Evolutionary conservation across 208 protist species (phyloP).

Genomic region (Trypanosoma conorhini): DNA sequence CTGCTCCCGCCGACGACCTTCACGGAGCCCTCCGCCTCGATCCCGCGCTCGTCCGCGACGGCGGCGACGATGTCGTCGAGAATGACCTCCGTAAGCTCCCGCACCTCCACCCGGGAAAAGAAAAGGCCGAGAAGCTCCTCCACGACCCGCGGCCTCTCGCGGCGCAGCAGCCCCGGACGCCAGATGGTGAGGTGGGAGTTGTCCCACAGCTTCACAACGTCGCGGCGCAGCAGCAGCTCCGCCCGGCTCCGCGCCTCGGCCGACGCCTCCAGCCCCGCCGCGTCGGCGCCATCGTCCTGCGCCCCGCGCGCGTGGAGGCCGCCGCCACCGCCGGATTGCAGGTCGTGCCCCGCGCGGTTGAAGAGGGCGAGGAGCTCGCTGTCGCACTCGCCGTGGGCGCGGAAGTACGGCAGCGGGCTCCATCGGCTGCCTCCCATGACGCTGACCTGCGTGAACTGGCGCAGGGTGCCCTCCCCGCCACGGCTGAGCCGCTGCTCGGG

Average conservation of each 20-base stretch:
- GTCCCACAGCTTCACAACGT: conserved; percentile 57
- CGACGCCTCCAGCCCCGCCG: conserved; percentile 1
- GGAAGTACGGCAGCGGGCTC: conserved; percentile 54
- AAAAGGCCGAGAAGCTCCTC: conserved; percentile 33
- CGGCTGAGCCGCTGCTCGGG: conserved; percentile 28
- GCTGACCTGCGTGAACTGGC: conserved; percentile 58
- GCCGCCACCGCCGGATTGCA: background rate
- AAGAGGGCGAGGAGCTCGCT: conserved; percentile 49
- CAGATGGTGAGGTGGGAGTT: conserved; percentile 60
- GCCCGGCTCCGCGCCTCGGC: conserved; percentile 36
- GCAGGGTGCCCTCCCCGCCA: conserved; percentile 41
- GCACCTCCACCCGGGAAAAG: conserved; percentile 40
- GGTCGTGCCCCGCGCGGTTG: conserved; percentile 18
- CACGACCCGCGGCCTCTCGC: conserved; percentile 27
- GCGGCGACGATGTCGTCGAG: conserved; percentile 54
- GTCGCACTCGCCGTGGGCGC: conserved; percentile 45
- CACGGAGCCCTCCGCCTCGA: conserved; percentile 21
- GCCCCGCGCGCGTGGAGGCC: background rate
- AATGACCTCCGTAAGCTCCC: conserved; percentile 44
- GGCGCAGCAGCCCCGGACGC: conserved; percentile 46
- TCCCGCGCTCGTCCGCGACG: conserved; percentile 15
- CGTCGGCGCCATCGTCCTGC: background rate
- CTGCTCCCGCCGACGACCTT: conserved; percentile 49
- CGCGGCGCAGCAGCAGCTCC: conserved; percentile 56
- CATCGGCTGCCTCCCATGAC: conserved; percentile 39